Conservation (phyloP, 148 eudicot species). For the Agrostemma githago region DNA sequence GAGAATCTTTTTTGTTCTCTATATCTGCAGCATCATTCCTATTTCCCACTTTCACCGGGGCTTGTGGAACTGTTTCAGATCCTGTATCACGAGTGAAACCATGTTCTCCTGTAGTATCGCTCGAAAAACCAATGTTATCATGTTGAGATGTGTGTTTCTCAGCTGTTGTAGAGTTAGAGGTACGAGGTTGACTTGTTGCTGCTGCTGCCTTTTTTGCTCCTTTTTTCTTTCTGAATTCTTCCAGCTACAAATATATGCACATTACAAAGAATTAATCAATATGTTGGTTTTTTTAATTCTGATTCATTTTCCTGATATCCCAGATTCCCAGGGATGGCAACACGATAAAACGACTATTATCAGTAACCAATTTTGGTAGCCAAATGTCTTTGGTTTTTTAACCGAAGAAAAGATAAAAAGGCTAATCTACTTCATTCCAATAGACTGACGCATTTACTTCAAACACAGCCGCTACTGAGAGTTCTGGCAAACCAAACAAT, state of each 20-base stretch:
- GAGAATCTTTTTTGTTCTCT: constrained; percentile 20
- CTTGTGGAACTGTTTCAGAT: constrained; percentile 18
- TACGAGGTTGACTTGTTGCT: constrained; percentile 32
- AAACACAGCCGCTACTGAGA: neutral
- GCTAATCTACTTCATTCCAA: neutral
- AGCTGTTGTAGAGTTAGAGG: constrained; percentile 26
- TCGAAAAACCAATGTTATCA: constrained; percentile 22
- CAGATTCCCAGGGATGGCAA: neutral
- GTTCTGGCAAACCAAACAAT: neutral
- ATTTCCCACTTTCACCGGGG: constrained; percentile 31
- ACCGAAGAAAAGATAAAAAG: neutral
- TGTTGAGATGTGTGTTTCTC: constrained; percentile 44
- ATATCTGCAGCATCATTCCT: constrained; percentile 22
- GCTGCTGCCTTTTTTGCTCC: constrained; percentile 59
- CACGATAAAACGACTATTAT: neutral
- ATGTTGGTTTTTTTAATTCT: neutral
- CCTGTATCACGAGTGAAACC: constrained; percentile 23
- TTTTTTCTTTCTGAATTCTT: constrained; percentile 88
- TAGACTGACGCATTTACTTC: neutral
- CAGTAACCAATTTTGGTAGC: neutral
- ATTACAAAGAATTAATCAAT: neutral
- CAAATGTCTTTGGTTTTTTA: neutral
- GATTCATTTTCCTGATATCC: neutral
- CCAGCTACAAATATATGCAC: constrained; percentile 42
- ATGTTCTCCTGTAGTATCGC: constrained; percentile 29